Percentiles rank a stretch among this genome's conserved stretches.
phyloP scores from a whole-genome alignment of 805 yeast genomes.

The Spathaspora boniae region DNA sequence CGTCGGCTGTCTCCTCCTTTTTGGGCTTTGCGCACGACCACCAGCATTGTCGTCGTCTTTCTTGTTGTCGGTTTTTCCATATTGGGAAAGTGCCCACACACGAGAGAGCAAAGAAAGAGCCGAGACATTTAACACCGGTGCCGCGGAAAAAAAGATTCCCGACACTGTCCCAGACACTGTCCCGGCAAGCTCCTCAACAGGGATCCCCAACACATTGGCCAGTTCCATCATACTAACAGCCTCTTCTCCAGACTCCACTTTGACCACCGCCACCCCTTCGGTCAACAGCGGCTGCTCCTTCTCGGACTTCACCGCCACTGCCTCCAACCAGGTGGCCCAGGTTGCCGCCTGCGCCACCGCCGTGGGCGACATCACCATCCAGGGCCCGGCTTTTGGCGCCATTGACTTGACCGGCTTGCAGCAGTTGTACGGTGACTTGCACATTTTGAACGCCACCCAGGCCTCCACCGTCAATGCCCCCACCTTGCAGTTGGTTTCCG shows the following conservation, averaged over 20 bases:
- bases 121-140: not conserved
- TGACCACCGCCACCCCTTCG: conserved; percentile 52
- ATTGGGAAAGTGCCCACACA: not conserved
- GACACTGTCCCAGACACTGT: not conserved
- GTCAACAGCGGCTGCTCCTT: conserved; percentile 64
- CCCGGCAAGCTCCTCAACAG: not conserved
- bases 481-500: conserved; percentile 68
- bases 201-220: not conserved
- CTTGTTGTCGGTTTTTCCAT: not conserved
- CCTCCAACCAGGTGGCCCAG: conserved; percentile 72
- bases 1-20: too few relatives aligned
- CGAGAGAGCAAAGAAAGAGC: not conserved
- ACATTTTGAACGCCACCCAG: conserved; percentile 58
- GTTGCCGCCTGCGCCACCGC: conserved; percentile 74
- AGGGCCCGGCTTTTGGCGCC: conserved; percentile 55
- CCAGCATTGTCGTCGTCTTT: not conserved
- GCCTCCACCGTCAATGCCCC: conserved; percentile 75
- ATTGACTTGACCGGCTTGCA: conserved; percentile 72
- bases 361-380: conserved; percentile 71
- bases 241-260: conserved; percentile 35
- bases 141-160: not conserved
- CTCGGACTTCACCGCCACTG: conserved; percentile 65
- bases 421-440: conserved; percentile 74
- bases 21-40: too few relatives aligned
- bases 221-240: conserved; percentile 6